Conservation (phyloP, 495 filamentous ascomycete genomes). For the Rhizodiscina lignyota region DNA sequence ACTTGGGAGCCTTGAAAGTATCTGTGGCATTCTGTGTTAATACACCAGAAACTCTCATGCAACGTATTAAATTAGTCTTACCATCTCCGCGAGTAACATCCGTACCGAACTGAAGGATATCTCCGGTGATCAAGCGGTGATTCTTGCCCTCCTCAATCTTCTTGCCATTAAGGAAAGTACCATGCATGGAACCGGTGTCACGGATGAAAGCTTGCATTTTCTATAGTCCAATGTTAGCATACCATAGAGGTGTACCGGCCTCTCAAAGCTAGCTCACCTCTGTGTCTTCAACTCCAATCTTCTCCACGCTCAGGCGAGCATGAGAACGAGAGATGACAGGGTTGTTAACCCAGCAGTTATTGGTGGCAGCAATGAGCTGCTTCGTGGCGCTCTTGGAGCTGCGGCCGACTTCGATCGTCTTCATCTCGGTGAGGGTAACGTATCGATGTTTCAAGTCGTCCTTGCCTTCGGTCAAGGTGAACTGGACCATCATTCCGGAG, state of each 20-base stretch:
- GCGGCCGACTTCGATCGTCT: not conserved
- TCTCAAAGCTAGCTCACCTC: no score
- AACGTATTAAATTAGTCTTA: no score
- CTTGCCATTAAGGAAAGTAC: not conserved
- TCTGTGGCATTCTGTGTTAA: no score
- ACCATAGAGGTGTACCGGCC: no score
- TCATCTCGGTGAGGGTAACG: slow-evolving; percentile 1
- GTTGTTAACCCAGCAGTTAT: not conserved
- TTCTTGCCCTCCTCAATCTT: not conserved
- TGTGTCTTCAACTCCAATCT: no score
- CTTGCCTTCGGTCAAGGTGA: slow-evolving; percentile 4
- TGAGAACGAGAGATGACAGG: not conserved
- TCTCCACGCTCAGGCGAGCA: no score
- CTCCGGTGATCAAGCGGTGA: not conserved
- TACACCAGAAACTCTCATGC: no score
- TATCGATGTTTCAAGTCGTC: slow-evolving; percentile 10
- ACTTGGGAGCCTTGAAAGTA: no score
- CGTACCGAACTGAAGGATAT: not conserved
- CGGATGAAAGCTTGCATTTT: not conserved
- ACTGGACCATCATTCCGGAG: slow-evolving; percentile 5
- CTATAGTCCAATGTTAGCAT: no score
- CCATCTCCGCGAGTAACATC: not conserved
- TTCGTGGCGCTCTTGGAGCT: not conserved
- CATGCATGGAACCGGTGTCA: not conserved
- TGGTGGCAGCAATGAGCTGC: not conserved